Conservation (phyloP, 345 rosid genomes). For the Citrus medica region DNA sequence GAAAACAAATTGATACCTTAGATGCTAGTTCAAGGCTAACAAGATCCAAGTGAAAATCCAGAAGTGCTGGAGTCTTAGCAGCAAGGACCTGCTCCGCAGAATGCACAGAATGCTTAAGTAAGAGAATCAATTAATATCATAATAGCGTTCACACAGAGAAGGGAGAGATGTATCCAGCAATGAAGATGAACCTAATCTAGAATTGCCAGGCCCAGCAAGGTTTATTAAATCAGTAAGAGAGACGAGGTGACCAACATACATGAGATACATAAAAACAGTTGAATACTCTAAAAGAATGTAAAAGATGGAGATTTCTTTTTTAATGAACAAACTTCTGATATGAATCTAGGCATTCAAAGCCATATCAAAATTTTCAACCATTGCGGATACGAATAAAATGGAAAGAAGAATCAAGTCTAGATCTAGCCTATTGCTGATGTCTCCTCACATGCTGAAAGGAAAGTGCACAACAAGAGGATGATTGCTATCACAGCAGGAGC, state of each 20-base stretch:
- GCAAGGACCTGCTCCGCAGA: slow-evolving; percentile 62
- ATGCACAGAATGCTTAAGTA: slow-evolving; percentile 18
- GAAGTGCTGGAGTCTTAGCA: slow-evolving; percentile 63
- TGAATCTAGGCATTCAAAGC: neutral
- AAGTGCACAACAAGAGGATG: neutral
- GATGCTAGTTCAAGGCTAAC: slow-evolving; percentile 80
- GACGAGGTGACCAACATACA: neutral
- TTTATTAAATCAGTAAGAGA: neutral
- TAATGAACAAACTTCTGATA: neutral
- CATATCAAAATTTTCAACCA: neutral
- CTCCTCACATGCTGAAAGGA: neutral
- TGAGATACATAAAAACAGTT: neutral
- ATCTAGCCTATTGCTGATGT: neutral
- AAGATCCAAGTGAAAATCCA: slow-evolving; percentile 83
- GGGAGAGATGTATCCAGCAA: neutral
- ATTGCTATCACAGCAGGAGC: neutral
- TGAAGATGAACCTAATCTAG: slow-evolving; percentile 2
- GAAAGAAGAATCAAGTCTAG: neutral
- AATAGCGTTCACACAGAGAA: neutral
- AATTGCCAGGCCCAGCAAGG: neutral
- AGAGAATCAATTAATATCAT: neutral
- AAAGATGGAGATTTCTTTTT: neutral
- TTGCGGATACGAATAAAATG: neutral
- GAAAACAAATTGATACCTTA: slow-evolving; percentile 51
- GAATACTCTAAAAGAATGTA: neutral